Evolutionary conservation across 805 yeast genomes (phyloP).

Genomic region (Ogataea allantospora): DNA sequence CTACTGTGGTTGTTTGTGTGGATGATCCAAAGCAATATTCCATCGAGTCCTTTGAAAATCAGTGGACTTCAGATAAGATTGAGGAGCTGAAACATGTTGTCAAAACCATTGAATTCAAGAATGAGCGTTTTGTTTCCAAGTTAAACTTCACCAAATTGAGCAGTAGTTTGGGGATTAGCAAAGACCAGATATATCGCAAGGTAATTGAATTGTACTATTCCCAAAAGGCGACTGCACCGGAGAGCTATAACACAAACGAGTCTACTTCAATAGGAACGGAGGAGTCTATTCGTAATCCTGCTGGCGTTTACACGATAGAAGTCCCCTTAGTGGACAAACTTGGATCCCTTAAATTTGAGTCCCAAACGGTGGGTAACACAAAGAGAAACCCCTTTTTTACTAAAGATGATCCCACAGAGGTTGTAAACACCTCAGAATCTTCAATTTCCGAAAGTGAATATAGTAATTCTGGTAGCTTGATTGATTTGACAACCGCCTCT

Average conservation of each 20-base stretch:
- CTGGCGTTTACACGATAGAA: too few relatives aligned
- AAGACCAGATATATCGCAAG: slow-evolving; percentile 21
- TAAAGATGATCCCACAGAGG: background rate
- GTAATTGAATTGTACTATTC: slow-evolving; percentile 24
- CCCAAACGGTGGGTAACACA: too few relatives aligned
- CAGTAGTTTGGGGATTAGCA: slow-evolving; percentile 12
- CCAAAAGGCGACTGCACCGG: too few relatives aligned
- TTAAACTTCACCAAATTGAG: slow-evolving; percentile 25
- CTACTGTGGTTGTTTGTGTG: background rate
- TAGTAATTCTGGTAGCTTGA: background rate
- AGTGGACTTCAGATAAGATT: slow-evolving; percentile 22
- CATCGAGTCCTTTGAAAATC: background rate
- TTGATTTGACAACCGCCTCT: slow-evolving; percentile 26
- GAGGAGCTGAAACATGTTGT: slow-evolving; percentile 14
- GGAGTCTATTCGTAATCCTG: too few relatives aligned
- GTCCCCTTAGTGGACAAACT: too few relatives aligned
- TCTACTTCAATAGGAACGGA: too few relatives aligned
- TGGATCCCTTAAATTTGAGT: too few relatives aligned
- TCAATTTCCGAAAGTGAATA: background rate
- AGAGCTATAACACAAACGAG: too few relatives aligned
- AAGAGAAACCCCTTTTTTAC: too few relatives aligned
- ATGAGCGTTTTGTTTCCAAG: slow-evolving; percentile 18
- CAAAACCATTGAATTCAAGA: slow-evolving; percentile 13
- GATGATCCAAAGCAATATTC: background rate
- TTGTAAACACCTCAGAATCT: background rate